Evolutionary conservation across 257 asterid genomes (phyloP), one percentile per base, ranked within the genome.

Genomic region (Solanum clarkiae): DNA sequence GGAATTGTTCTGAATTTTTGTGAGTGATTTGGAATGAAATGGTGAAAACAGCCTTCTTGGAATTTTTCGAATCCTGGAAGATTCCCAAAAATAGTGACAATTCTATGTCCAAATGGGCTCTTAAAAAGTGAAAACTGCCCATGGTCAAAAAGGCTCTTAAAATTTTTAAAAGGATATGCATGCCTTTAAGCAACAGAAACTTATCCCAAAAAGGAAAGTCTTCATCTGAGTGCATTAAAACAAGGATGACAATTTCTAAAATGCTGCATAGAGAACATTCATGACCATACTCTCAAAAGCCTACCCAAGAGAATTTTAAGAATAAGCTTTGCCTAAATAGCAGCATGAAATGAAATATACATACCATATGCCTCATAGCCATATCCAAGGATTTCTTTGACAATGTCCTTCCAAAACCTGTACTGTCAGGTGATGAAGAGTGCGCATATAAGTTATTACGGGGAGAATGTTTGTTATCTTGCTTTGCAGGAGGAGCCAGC

Each of bases 361-460:
- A 84, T 87, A 87, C 89, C 89, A 87, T 87, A 18, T 87, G 89
- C 85, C 89, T 84, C 75, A 87, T 87, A 56, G 89, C 89, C 88
- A 86, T 86, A 68, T 86, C 88, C 81, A 86, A 74, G 69, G 88
- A 86, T 66, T 86, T 86, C 84, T 87, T 87, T 2, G 89, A 87
- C 59, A 87, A 51, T 11, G 84, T 70, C 70, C 89, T 84, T 80
- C 89, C 89, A 84, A 87, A 87, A 18, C 89, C 89, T 14, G 79
- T 17, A 63, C 82, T 87, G 53, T 87, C 89, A 26, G 71, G 85
- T 16, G 89, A 84, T 53, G 85, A n/a, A 42, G 85, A 84, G 79
- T 87, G 85, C 29, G 81, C 84, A 54, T 85, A 82, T 20, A 84
- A 36, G 69, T 72, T 86, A 55, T 70, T 74, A 63, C 44, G 42